These are phyloP conservation scores for Psilocybe tampanensis DNA, from an alignment of 768 basidiomycete genomes.

Conservation along the genomic window DNA sequence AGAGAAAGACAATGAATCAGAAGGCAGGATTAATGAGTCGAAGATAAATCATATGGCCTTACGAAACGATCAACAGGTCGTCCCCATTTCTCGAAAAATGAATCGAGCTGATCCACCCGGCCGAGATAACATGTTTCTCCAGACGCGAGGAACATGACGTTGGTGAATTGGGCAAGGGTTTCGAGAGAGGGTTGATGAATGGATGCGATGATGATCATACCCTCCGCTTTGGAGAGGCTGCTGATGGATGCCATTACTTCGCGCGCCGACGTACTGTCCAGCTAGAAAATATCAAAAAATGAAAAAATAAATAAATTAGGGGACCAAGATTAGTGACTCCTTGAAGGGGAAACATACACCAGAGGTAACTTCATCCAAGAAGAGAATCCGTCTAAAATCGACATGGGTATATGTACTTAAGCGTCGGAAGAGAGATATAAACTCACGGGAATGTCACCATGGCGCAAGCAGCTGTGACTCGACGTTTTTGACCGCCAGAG, in stretches of 20 bases:
- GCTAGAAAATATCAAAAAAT: slow-evolving; percentile 23
- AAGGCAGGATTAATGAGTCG: background rate
- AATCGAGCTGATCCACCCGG: slow-evolving; percentile 42
- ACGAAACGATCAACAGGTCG: slow-evolving; percentile 40
- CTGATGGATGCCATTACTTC: slow-evolving; percentile 47
- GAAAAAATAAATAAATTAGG: background rate
- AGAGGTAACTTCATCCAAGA: slow-evolving; percentile 65
- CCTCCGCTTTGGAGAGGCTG: slow-evolving; percentile 44
- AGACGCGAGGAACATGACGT: slow-evolving; percentile 56
- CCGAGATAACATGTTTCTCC: slow-evolving; percentile 48
- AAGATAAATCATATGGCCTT: slow-evolving; percentile 12
- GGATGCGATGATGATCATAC: slow-evolving; percentile 61
- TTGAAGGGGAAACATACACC: slow-evolving; percentile 45
- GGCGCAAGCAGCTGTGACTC: slow-evolving; percentile 22
- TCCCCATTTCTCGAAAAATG: slow-evolving; percentile 42
- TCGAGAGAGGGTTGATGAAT: slow-evolving; percentile 71
- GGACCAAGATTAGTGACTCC: no score
- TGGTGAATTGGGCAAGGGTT: slow-evolving; percentile 61
- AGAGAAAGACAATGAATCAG: slow-evolving; percentile 14
- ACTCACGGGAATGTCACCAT: slow-evolving; percentile 24
- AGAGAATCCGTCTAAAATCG: slow-evolving; percentile 48
- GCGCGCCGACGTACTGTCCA: slow-evolving; percentile 50
- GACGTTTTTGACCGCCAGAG: slow-evolving; percentile 55
- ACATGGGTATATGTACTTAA: background rate
- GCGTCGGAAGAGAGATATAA: no score